Evolutionary conservation across 2,329 filamentous ascomycete genomes (phyloP), one percentile per base, ranked within the genome.

Genomic region (Pseudogymnoascus sp.): DNA sequence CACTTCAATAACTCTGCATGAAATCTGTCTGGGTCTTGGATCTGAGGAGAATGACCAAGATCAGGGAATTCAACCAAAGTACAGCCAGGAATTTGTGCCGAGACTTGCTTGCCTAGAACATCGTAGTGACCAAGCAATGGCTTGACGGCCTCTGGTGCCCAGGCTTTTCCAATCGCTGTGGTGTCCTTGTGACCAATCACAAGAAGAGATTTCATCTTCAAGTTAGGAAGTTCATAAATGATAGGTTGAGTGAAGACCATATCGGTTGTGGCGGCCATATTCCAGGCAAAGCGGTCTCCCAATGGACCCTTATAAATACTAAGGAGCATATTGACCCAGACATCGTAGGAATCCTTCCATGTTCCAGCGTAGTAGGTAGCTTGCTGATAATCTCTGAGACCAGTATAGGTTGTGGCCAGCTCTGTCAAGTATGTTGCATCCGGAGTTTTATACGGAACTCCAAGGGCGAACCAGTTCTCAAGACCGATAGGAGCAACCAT

Each of bases 121-220:
- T 76, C 71, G 62, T 80, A 82, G 63, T 77, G 74, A 0, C 79
- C 80, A 12, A 82, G 65, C 63, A 69, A 70, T 5, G 69, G 72
- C 41, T 75, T 73, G 12, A 80, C 74, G 1, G 73, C 73, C 0
- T 73, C 55, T 8, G 66, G 65, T 8, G 63, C 72, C 79, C 79
- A 82, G 57, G 74, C 73, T 65, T 78, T 78, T 0, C 80, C 80
- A 56, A 82, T 78, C 13, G 79, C 80, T 2, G 80, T 82, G 23
- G 28, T 48, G 13, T 37, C 61, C 45, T 37, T 39, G 15, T 59
- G 41, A 2, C 62, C 62, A 12, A 61, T 39, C 12, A 63, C 12
- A 3, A 63, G 21, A 18, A 63, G 60, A 6, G 61, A 61, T 23
- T n/a, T 19, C 62, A 63, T 61, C 18, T 57, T 45, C 45, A 63